Percentiles rank a stretch among this genome's conserved stretches.
These are phyloP conservation scores for Diutina neorugosa DNA, from an alignment of 1,139 yeast genomes.

Conservation along the genomic window DNA sequence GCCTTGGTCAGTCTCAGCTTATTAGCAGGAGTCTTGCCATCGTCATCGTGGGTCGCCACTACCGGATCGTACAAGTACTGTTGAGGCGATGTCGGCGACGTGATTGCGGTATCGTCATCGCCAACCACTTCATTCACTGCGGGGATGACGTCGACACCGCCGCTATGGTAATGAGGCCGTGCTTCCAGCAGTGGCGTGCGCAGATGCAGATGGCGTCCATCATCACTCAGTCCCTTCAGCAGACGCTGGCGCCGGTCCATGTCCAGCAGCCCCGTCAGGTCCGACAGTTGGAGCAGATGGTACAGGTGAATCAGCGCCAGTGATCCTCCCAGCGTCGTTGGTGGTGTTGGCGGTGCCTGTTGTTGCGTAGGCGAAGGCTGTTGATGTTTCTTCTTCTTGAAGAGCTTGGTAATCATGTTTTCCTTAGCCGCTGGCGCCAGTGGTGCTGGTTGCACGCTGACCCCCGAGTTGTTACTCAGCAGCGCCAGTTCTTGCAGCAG, in stretches of 20 bases:
- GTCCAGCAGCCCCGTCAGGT: neutral
- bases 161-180: neutral
- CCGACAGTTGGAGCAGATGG: neutral
- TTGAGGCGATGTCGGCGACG: neutral
- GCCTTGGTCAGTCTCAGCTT: neutral
- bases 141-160: neutral
- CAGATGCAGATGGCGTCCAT: neutral
- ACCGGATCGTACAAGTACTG: slow-evolving; percentile 3
- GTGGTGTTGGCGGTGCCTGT: neutral
- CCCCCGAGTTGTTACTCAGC: neutral
- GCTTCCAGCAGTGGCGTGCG: slow-evolving; percentile 2
- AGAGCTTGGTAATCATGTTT: slow-evolving; percentile 30
- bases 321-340: neutral
- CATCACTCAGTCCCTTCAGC: neutral
- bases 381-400: slow-evolving; percentile 23
- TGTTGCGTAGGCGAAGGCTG: neutral
- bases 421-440: neutral
- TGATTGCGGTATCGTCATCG: neutral
- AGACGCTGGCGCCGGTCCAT: neutral
- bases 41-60: slow-evolving; percentile 5
- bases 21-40: slow-evolving; percentile 5
- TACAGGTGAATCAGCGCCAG: neutral
- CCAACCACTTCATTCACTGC: neutral
- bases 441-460: neutral
- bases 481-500: slow-evolving; percentile 6